Percentiles rank a stretch among this genome's conserved stretches.
Conservation (phyloP, 257 asterid species). For the Solanum boliviense region DNA sequence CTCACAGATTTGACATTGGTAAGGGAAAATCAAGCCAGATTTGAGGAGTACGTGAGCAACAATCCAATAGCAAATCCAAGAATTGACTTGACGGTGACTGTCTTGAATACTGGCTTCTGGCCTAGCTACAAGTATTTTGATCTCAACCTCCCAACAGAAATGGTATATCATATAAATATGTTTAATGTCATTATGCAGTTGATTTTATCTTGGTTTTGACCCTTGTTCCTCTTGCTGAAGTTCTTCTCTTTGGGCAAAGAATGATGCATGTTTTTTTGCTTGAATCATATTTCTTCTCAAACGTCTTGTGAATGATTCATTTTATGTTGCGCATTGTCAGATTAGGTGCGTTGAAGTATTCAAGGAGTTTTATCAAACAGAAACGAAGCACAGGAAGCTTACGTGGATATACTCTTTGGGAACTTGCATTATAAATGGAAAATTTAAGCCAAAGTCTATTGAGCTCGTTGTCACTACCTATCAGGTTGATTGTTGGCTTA, state of each 20-base stretch:
- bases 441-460: slow-evolving; percentile 72
- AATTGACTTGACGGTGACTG: slow-evolving; percentile 91
- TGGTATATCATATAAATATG: slow-evolving; percentile 32
- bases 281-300: not conserved
- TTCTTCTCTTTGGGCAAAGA: not conserved
- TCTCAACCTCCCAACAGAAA: slow-evolving; percentile 89
- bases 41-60: slow-evolving; percentile 71
- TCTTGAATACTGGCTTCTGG: slow-evolving; percentile 97
- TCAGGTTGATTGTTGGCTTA: slow-evolving; percentile 48
- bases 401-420: slow-evolving; percentile 97
- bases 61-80: slow-evolving; percentile 74
- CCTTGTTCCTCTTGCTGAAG: not conserved
- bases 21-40: slow-evolving; percentile 78
- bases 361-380: slow-evolving; percentile 87
- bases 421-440: slow-evolving; percentile 85
- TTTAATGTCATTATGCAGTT: not conserved
- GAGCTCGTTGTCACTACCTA: slow-evolving; percentile 87
- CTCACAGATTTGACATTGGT: slow-evolving; percentile 94
- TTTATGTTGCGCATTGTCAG: slow-evolving; percentile 19
- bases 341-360: slow-evolving; percentile 93
- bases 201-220: not conserved
- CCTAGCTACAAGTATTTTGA: slow-evolving; percentile 96
- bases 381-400: slow-evolving; percentile 92
- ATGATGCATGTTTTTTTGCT: not conserved
- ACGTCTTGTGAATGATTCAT: not conserved